These are phyloP conservation scores for Neonectria ditissima DNA, from an alignment of 2,329 filamentous ascomycete genomes.

Conservation along the genomic window DNA sequence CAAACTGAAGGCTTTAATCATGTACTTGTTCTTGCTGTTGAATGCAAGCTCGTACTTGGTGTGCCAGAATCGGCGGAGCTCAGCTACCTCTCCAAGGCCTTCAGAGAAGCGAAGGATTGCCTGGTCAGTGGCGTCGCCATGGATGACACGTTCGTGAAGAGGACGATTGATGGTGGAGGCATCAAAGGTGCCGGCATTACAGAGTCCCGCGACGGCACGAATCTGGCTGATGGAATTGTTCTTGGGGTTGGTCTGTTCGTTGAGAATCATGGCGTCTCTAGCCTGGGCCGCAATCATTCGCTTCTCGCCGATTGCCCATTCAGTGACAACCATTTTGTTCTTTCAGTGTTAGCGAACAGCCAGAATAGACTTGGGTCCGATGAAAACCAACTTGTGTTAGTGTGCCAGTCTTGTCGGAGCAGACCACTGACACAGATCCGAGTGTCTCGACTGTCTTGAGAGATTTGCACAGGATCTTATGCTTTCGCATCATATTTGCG, in stretches of 20 bases:
- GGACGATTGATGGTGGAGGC: constrained; percentile 70
- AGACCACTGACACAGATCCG: constrained; percentile 78
- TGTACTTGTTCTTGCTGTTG: constrained; percentile 88
- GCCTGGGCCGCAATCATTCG: constrained; percentile 65
- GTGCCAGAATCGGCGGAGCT: constrained; percentile 72
- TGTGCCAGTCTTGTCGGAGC: constrained; percentile 82
- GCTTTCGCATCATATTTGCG: constrained; percentile 80
- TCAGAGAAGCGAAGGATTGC: constrained; percentile 80
- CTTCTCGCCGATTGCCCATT: constrained; percentile 69
- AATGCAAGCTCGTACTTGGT: constrained; percentile 77
- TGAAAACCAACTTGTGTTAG: constrained; percentile 63
- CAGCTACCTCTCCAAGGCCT: constrained; percentile 63
- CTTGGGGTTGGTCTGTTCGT: constrained; percentile 39
- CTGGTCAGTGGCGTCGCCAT: constrained; percentile 82
- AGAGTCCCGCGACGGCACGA: constrained; percentile 72
- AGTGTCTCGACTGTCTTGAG: constrained; percentile 83
- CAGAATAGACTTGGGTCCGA: neutral
- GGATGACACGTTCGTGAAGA: constrained; percentile 71
- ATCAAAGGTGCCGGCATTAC: constrained; percentile 82
- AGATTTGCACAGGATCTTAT: constrained; percentile 83
- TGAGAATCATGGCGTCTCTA: constrained; percentile 51
- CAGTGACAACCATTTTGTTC: constrained; percentile 80
- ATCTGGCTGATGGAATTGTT: constrained; percentile 67
- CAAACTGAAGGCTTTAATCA: constrained; percentile 72
- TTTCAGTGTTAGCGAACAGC: constrained; percentile 49